Evolutionary conservation across 1,139 yeast species (phyloP), one percentile per base, ranked within the genome.

Genomic region (Geotrichum macrosporum): DNA sequence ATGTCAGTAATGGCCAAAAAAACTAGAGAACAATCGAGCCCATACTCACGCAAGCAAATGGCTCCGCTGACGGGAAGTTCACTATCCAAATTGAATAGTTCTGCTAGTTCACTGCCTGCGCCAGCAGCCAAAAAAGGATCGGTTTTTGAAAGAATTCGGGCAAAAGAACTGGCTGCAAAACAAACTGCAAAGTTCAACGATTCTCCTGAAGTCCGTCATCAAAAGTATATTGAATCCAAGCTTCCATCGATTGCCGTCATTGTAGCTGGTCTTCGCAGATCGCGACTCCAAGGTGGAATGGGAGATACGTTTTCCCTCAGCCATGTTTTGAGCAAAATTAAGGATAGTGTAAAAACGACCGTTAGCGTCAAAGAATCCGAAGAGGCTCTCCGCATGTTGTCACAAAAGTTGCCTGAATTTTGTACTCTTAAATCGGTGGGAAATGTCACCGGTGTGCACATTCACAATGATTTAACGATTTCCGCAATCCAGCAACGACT

Each of bases 71-170:
- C 45, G 18, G 45, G 45, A 10, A 18, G 22, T 12, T 35, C 45
- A 5, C 34, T 24, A 5, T 41, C 45, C 15, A 33, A 30, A 15
- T 33, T 37, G 19, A 42, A 42, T 35, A 22, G 35, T 4, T 21
- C 31, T 12, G 41, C 35, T 13, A 13, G 13, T 3, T 10, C 37
- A 5, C 18, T 9, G 10, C 24, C 15, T 3, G n/a, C 32, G 5
- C 15, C 41, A 19, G 18, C 39, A 12, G 29, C 20, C 30, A 41
- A 44, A 19, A 18, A 42, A 5, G 61, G 60, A 5, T 41, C 63
- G 8, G 48, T 65, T 5, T 48, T 64, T 30, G 68, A 63, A 15
- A 54, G 67, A 22, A 60, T 64, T 36, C 55, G 60, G 9, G 66
- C 65, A 39, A 64, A 62, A 48, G 65, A 65, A 44, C 55, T 54